A percentile compares a stretch with the other conserved stretches of the same genome.
These are phyloP conservation scores for Boletus reticuloceps DNA, from an alignment of 768 basidiomycete species.

Conservation along the genomic window DNA sequence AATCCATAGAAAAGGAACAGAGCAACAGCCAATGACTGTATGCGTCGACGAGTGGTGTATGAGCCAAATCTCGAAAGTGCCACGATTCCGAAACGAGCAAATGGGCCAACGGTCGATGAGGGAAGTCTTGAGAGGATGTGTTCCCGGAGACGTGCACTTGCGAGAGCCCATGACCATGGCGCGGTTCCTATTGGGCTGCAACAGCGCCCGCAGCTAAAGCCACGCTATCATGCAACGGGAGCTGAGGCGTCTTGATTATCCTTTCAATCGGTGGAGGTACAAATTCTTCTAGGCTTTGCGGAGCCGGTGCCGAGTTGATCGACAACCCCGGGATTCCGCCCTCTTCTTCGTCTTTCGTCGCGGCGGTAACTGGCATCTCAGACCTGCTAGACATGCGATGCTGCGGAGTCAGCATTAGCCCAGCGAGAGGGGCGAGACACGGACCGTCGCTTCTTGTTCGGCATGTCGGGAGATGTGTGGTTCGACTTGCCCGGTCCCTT, in stretches of 20 bases:
- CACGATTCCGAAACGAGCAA: slow-evolving; percentile 4
- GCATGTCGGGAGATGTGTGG: slow-evolving; percentile 64
- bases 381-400: slow-evolving; percentile 42
- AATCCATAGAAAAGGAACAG: slow-evolving; percentile 21
- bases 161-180: not conserved
- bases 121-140: not conserved
- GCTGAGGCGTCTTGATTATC: slow-evolving; percentile 56
- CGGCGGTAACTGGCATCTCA: slow-evolving; percentile 23
- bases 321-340: slow-evolving; percentile 34
- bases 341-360: slow-evolving; percentile 39
- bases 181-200: slow-evolving; percentile 27
- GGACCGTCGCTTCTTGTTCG: slow-evolving; percentile 82
- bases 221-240: slow-evolving; percentile 61
- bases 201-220: slow-evolving; percentile 48
- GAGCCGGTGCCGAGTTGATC: slow-evolving; percentile 28
- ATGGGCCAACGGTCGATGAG: not conserved
- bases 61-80: slow-evolving; percentile 1
- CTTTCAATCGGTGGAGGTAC: slow-evolving; percentile 39
- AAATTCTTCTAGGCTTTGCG: slow-evolving; percentile 36
- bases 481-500: slow-evolving; percentile 63
- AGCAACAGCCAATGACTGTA: slow-evolving; percentile 14
- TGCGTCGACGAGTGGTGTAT: slow-evolving; percentile 3
- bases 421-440: slow-evolving; percentile 33
- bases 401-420: slow-evolving; percentile 29
- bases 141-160: slow-evolving; percentile 7